Conservation (phyloP, 345 rosid genomes). For the Citrus sinensis region DNA sequence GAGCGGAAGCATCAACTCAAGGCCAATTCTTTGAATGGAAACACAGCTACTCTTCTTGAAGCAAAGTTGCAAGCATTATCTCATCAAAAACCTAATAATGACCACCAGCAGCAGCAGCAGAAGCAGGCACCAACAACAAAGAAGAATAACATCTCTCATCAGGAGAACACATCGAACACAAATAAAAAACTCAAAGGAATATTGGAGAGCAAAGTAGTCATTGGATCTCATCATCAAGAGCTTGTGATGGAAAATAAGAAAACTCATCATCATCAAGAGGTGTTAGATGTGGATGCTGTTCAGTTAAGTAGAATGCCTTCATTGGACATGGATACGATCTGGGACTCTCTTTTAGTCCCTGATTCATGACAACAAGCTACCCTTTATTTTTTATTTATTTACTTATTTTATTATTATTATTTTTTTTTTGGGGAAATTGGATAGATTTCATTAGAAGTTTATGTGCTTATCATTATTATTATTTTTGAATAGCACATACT, state of each 20-base stretch:
- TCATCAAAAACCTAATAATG: slow-evolving; percentile 10
- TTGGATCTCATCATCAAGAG: slow-evolving; percentile 13
- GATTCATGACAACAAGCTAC: slow-evolving; percentile 42
- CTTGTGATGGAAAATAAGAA: slow-evolving; percentile 25
- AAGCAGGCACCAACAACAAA: background rate
- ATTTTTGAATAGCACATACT: background rate
- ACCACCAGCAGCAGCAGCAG: slow-evolving; percentile 1
- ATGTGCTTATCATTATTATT: background rate
- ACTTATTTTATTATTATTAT: background rate
- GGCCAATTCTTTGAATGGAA: slow-evolving; percentile 39
- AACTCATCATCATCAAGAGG: slow-evolving; percentile 24
- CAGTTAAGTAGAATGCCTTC: slow-evolving; percentile 97
- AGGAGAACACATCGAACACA: background rate
- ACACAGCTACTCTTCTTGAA: slow-evolving; percentile 63
- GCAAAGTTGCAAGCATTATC: slow-evolving; percentile 65
- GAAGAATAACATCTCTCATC: background rate
- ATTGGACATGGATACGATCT: slow-evolving; percentile 91
- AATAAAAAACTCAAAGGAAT: background rate
- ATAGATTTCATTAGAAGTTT: background rate
- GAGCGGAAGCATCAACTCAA: slow-evolving; percentile 56
- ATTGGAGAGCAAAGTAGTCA: slow-evolving; percentile 16
- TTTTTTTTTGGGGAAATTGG: background rate
- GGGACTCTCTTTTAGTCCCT: slow-evolving; percentile 84
- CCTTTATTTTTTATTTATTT: background rate
- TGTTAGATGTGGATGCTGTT: slow-evolving; percentile 52